phyloP scores from a whole-genome alignment of 2,329 filamentous ascomycete genomes.

The Calonectria crousiana region DNA sequence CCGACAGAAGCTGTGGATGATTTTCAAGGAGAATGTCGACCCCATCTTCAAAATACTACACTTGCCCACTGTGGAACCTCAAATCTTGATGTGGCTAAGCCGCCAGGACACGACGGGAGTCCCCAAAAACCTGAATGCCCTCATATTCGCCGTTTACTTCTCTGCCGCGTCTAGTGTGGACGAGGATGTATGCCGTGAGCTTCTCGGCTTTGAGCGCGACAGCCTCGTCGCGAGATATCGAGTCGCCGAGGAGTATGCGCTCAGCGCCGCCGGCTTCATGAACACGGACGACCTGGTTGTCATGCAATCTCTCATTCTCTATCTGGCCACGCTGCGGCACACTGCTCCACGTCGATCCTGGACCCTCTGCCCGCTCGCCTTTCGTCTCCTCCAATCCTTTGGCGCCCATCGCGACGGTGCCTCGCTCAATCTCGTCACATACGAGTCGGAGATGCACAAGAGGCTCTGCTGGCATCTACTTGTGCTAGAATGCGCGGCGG shows the following conservation, averaged over 20 bases:
- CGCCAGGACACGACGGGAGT: not conserved
- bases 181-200: not conserved
- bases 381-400: not conserved
- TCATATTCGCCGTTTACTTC: not conserved
- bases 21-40: constrained; percentile 7
- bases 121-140: not conserved
- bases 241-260: not conserved
- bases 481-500: not conserved
- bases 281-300: not conserved
- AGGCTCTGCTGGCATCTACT: not conserved
- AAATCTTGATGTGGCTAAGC: not conserved
- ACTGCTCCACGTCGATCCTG: not conserved
- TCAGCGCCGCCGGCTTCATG: not conserved
- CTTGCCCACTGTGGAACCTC: not conserved
- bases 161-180: not conserved
- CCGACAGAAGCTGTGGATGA: not conserved
- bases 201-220: not conserved
- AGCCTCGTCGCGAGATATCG: not conserved
- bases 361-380: not conserved
- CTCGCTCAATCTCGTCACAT: not conserved
- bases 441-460: not conserved
- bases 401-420: not conserved
- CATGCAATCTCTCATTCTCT: not conserved
- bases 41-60: not conserved
- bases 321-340: not conserved